phyloP scores from a whole-genome alignment of 768 basidiomycete genomes.

The Hirschioporus abietinus region DNA sequence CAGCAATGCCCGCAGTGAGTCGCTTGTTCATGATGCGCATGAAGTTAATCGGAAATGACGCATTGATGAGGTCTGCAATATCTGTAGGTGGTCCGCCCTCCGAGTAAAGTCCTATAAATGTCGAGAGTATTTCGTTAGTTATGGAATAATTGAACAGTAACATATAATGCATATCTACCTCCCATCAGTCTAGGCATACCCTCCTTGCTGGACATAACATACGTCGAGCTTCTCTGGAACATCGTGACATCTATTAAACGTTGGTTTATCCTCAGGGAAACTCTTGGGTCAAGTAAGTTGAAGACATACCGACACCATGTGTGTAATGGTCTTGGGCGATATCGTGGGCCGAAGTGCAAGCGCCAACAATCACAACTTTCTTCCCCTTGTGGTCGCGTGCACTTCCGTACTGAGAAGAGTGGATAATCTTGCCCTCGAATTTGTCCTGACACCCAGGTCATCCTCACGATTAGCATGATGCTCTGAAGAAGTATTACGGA shows the following conservation, averaged over 20 bases:
- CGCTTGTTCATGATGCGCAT: conserved; percentile 30
- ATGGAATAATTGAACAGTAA: not conserved
- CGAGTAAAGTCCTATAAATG: conserved; percentile 22
- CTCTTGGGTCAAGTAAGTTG: not conserved
- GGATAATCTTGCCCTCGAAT: conserved; percentile 27
- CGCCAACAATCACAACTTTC: conserved; percentile 31
- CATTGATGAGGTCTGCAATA: conserved; percentile 30
- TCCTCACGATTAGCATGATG: not conserved
- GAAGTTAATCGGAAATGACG: conserved; percentile 26
- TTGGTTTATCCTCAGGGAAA: not conserved
- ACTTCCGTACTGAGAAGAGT: conserved; percentile 24
- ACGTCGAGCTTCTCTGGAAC: conserved; percentile 27
- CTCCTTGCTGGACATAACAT: conserved; percentile 23
- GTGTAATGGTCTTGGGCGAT: conserved; percentile 23
- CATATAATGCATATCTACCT: conserved; percentile 3
- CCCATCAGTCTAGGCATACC: conserved; percentile 17
- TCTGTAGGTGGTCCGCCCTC: conserved; percentile 31
- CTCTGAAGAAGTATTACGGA: not conserved
- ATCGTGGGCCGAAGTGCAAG: conserved; percentile 26
- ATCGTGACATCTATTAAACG: conserved; percentile 11
- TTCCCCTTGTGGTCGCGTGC: conserved; percentile 25
- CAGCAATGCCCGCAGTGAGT: conserved; percentile 38
- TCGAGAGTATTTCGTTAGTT: not conserved
- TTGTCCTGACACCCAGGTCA: conserved; percentile 12
- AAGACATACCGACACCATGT: conserved; percentile 15